These are phyloP conservation scores for Annulohypoxylon moriforme DNA, from an alignment of 495 filamentous ascomycete genomes.

Conservation along the genomic window DNA sequence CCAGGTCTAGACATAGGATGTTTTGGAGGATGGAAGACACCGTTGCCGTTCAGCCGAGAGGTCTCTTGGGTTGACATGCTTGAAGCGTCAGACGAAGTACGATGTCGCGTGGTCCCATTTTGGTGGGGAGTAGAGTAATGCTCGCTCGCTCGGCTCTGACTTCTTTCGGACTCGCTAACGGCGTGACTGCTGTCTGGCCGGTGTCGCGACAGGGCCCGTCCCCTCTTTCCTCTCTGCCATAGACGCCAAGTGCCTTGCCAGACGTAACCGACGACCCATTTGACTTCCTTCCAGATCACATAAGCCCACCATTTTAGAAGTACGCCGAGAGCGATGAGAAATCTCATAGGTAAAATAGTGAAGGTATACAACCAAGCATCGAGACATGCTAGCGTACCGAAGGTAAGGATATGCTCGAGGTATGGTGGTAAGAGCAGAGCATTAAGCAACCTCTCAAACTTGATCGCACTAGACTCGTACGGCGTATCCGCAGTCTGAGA, in stretches of 20 bases:
- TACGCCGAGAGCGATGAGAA: constrained; percentile 83
- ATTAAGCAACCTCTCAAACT: constrained; percentile 92
- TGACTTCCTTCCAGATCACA: constrained; percentile 71
- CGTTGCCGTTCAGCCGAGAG: constrained; percentile 39
- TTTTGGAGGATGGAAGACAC: constrained; percentile 49
- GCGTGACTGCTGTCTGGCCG: constrained; percentile 43
- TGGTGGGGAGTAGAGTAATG: constrained; percentile 23
- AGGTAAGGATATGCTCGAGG: constrained; percentile 86
- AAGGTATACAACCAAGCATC: constrained; percentile 99
- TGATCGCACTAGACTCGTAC: constrained; percentile 96
- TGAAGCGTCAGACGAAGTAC: constrained; percentile 35
- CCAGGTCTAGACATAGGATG: constrained; percentile 46
- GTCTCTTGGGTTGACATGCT: constrained; percentile 33
- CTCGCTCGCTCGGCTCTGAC: constrained; percentile 46
- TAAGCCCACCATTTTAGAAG: constrained; percentile 77
- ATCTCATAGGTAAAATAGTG: constrained; percentile 91
- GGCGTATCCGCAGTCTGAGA: constrained; percentile 77
- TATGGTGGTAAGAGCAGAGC: constrained; percentile 83
- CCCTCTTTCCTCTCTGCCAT: constrained; percentile 70
- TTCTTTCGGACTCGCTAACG: constrained; percentile 51
- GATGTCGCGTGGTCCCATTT: constrained; percentile 40
- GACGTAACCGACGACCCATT: constrained; percentile 76
- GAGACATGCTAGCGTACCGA: constrained; percentile 89
- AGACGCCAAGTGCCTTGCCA: constrained; percentile 79
- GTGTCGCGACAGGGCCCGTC: constrained; percentile 52